Evolutionary conservation across 805 yeast genomes (phyloP).

Genomic region (Starmerella stellata): DNA sequence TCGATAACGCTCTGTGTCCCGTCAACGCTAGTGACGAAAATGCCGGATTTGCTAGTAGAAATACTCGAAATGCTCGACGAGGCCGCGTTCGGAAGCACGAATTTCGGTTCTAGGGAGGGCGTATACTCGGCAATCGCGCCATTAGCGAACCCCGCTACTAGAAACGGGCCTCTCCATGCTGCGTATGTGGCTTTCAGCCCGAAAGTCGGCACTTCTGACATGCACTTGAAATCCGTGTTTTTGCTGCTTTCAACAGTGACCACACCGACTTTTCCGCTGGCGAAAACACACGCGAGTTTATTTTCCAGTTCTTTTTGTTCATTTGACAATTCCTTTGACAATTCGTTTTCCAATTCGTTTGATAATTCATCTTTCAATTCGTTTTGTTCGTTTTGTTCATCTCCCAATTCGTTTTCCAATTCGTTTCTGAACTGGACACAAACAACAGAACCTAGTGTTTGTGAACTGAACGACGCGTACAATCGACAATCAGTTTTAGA

Average conservation of each 20-base stretch:
- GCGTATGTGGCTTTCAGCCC: constrained; percentile 24
- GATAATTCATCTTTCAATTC: no score
- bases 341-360: no score
- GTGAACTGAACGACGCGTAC: no score
- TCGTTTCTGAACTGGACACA: no score
- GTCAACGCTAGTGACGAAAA: constrained; percentile 28
- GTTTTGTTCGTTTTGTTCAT: no score
- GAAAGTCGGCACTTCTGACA: not conserved
- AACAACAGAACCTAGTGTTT: no score
- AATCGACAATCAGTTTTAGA: no score
- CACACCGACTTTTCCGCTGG: constrained; percentile 40
- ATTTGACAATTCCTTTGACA: no score
- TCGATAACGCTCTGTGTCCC: constrained; percentile 28
- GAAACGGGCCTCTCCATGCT: constrained; percentile 29
- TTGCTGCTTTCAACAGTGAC: constrained; percentile 23
- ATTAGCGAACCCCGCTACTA: constrained; percentile 40
- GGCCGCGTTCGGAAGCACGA: not conserved
- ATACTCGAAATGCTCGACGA: not conserved
- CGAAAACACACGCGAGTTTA: constrained; percentile 35
- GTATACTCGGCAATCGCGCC: constrained; percentile 42
- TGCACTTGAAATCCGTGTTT: not conserved
- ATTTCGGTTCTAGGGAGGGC: not conserved
- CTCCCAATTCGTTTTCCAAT: no score
- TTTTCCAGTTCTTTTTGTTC: no score
- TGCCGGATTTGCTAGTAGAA: constrained; percentile 1